Base-by-base conservation (phyloP, 345 rosid species). In the Eucalyptus cloeziana region DNA sequence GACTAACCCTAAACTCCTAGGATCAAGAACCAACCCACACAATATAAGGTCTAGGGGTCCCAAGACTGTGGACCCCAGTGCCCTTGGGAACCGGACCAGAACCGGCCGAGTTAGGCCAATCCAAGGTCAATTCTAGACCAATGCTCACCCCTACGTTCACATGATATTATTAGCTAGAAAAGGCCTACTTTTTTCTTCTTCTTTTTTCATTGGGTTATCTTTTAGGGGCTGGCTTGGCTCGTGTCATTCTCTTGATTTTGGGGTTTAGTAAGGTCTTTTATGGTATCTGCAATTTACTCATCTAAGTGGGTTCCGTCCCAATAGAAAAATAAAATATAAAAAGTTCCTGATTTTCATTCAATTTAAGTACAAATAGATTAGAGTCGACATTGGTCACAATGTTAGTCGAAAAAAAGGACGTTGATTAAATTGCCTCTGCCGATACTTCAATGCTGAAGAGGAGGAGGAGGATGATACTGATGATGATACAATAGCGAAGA, bases 91-190 rank as follows among this genome's bases (percentile, higher is more conserved):
- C 7, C 7, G 3, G n/a, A 58, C 64, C 7, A 24, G 5, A 2
- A 58, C n/a, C 1, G 2, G 14, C 27, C 0, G 1, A 25, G n/a
- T 58, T 58, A 27, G 64, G n/a, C 27, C 13, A 5, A 25, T 58
- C 13, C 7, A 25, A 11, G n/a, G 30, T 58, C 12, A 58, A 25
- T 24, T 5, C 3, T 58, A 10, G 4, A 58, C 27, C 13, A 24
- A 10, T 25, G n/a, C 7, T 58, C 30, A 58, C 64, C 64, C 27
- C 1, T 56, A 22, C 3, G 6, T 15, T 50, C 27, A 24, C 64
- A 11, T 58, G 30, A 58, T 25, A 58, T 56, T 9, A 58, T 58
- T 58, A 58, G 64, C 64, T 10, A 24, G 13, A 24, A 24, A 22
- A 58, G 13, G 13, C 30, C 62, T 24, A 56, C 62, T 24, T 58